These are phyloP conservation scores for Sarcodon sp. DNA, from an alignment of 768 basidiomycete species.

Conservation along the genomic window DNA sequence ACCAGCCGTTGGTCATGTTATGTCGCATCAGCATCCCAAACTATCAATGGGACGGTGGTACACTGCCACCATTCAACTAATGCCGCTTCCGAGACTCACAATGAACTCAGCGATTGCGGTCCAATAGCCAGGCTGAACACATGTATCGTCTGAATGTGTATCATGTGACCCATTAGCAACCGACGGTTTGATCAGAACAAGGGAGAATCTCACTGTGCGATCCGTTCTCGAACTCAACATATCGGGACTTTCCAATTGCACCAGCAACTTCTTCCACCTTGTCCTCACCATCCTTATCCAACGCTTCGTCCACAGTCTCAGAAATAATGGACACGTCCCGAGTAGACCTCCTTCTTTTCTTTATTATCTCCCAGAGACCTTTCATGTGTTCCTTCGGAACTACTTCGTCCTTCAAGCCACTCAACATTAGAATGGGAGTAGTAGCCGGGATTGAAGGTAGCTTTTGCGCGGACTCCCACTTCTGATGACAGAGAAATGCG, in stretches of 20 bases:
- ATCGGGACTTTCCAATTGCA: slow-evolving; percentile 5
- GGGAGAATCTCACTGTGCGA: slow-evolving; percentile 15
- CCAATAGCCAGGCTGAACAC: slow-evolving; percentile 18
- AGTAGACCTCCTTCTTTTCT: slow-evolving; percentile 4
- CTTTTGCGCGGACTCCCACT: slow-evolving; percentile 72
- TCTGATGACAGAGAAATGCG: slow-evolving; percentile 74
- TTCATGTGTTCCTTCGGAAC: slow-evolving; percentile 72
- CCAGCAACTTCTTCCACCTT: slow-evolving; percentile 2
- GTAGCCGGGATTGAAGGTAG: slow-evolving; percentile 41
- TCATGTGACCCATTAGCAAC: background rate
- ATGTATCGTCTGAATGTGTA: slow-evolving; percentile 15
- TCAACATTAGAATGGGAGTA: slow-evolving; percentile 74
- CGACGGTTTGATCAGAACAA: background rate
- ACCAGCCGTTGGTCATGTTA: background rate
- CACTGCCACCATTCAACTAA: background rate
- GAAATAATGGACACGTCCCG: background rate
- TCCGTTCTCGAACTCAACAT: slow-evolving; percentile 14
- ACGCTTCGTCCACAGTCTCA: slow-evolving; percentile 4
- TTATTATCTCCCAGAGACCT: slow-evolving; percentile 51
- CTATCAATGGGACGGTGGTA: background rate
- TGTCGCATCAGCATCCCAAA: background rate
- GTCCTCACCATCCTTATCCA: slow-evolving; percentile 7
- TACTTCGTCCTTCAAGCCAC: slow-evolving; percentile 59
- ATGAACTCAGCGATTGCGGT: slow-evolving; percentile 14
- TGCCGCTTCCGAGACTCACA: background rate